These are phyloP conservation scores for Cephaloascus albidus DNA, from an alignment of 805 yeast species.

Conservation along the genomic window DNA sequence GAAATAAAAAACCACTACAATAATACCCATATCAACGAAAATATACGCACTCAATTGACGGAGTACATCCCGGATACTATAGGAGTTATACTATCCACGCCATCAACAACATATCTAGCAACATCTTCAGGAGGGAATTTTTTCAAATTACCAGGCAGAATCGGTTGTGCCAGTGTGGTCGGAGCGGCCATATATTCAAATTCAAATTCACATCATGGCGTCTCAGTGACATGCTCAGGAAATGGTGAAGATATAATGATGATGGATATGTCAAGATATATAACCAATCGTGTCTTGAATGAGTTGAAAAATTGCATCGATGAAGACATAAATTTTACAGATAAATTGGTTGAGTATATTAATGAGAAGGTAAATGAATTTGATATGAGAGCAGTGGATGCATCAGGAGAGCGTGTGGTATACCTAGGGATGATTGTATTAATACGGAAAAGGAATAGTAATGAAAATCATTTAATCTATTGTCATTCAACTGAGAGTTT, in stretches of 20 bases:
- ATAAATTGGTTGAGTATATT: background rate
- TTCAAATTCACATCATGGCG: slow-evolving; percentile 8
- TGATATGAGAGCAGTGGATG: slow-evolving; percentile 1
- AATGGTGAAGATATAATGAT: slow-evolving; percentile 47
- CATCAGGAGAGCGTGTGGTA: slow-evolving; percentile 4
- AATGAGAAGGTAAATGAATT: background rate
- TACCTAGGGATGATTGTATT: slow-evolving; percentile 25
- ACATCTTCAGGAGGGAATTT: slow-evolving; percentile 48
- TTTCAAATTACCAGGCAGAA: slow-evolving; percentile 37
- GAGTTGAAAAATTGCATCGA: background rate
- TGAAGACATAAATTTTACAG: slow-evolving; percentile 7
- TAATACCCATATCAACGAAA: background rate
- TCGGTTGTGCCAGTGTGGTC: slow-evolving; percentile 44
- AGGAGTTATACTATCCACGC: slow-evolving; percentile 22
- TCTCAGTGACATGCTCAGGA: slow-evolving; percentile 37
- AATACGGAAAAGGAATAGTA: slow-evolving; percentile 5
- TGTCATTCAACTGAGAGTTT: slow-evolving; percentile 26
- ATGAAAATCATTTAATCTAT: slow-evolving; percentile 10
- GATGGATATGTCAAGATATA: slow-evolving; percentile 27
- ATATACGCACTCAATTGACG: background rate
- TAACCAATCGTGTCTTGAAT: slow-evolving; percentile 8
- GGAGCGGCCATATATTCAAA: slow-evolving; percentile 32
- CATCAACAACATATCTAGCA: slow-evolving; percentile 12
- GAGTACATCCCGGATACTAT: slow-evolving; percentile 31
- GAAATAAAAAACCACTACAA: background rate